A percentile compares a stretch with the other conserved stretches of the same genome.
These are phyloP conservation scores for Penstemon eatonii DNA, from an alignment of 257 asterid genomes.

Conservation along the genomic window DNA sequence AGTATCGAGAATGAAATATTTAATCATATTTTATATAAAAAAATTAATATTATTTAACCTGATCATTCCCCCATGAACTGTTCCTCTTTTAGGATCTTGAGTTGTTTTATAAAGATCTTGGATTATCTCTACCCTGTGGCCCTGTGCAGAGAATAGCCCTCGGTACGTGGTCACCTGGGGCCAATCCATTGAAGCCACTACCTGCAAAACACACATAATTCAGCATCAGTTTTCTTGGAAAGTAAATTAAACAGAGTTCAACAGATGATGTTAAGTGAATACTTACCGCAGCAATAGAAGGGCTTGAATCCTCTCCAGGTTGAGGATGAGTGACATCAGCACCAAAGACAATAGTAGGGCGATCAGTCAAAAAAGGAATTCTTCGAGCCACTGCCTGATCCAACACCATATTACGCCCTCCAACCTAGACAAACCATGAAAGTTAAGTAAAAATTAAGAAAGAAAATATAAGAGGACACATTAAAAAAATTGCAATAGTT, in stretches of 20 bases:
- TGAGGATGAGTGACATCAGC: constrained; percentile 94
- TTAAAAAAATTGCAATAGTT: background rate
- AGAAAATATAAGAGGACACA: background rate
- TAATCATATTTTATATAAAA: background rate
- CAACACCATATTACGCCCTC: constrained; percentile 65
- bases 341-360: constrained; percentile 75
- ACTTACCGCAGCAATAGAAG: constrained; percentile 87
- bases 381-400: constrained; percentile 36
- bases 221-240: background rate
- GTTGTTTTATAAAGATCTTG: constrained; percentile 48
- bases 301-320: constrained; percentile 81
- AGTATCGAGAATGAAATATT: too few species aligned
- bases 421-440: constrained; percentile 48
- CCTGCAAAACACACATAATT: constrained; percentile 44
- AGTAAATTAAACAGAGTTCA: background rate
- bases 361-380: constrained; percentile 45
- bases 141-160: constrained; percentile 77
- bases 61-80: constrained; percentile 62
- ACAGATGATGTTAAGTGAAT: background rate
- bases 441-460: background rate
- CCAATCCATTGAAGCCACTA: constrained; percentile 96
- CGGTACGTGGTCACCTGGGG: constrained; percentile 74
- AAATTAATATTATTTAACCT: constrained; percentile 42
- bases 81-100: constrained; percentile 42
- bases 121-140: constrained; percentile 65